Evolutionary conservation across 192 early-diverging fungal species (phyloP).

Genomic region (Dimargaris cristalligena): DNA sequence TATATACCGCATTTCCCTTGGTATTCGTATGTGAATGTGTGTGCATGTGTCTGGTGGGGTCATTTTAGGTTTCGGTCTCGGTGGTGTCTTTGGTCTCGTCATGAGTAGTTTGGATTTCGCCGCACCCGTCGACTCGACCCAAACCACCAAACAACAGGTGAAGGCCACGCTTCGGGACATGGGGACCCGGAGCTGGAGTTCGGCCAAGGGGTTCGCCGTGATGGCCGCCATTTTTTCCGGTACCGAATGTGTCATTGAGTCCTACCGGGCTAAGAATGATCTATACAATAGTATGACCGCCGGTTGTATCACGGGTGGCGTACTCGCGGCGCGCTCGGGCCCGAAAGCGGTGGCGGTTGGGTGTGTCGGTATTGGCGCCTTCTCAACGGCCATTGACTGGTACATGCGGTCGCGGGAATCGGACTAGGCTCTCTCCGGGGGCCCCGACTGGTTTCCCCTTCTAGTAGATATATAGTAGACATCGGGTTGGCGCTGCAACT

Average conservation of each 20-base stretch:
- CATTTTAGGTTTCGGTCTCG: constrained; percentile 63
- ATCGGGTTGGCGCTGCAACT: too few species aligned
- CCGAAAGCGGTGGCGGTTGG: constrained; percentile 59
- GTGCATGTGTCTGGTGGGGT: neutral
- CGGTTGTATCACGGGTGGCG: constrained; percentile 85
- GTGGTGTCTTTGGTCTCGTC: constrained; percentile 78
- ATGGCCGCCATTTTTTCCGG: constrained; percentile 85
- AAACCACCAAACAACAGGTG: constrained; percentile 69
- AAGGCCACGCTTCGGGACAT: constrained; percentile 75
- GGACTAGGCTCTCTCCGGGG: too few species aligned
- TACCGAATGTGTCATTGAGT: constrained; percentile 89
- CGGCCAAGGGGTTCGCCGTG: constrained; percentile 86
- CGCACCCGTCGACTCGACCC: constrained; percentile 46
- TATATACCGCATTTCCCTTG: neutral
- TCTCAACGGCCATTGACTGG: constrained; percentile 82
- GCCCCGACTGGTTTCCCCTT: too few species aligned
- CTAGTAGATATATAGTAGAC: too few species aligned
- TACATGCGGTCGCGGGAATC: constrained; percentile 37
- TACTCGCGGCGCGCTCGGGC: constrained; percentile 36
- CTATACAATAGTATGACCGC: constrained; percentile 75
- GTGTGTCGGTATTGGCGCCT: constrained; percentile 87
- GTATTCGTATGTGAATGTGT: neutral
- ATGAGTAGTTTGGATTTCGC: constrained; percentile 82
- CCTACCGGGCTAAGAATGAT: constrained; percentile 92
- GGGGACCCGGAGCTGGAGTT: constrained; percentile 56